These are phyloP conservation scores for Apiospora rasikravindrae DNA, from an alignment of 2,329 filamentous ascomycete species.

Conservation along the genomic window DNA sequence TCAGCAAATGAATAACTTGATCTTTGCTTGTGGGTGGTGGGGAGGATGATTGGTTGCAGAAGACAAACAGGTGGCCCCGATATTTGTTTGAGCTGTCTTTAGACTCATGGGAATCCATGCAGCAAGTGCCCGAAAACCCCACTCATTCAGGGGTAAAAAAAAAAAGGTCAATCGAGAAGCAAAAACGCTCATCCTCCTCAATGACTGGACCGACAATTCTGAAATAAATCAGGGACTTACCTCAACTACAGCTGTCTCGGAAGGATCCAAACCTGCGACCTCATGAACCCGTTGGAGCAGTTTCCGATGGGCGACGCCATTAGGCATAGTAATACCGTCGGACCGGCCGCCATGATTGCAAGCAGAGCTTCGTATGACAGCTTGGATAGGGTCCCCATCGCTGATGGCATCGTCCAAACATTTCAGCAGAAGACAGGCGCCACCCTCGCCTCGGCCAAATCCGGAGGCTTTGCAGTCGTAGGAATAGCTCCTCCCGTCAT, in stretches of 20 bases:
- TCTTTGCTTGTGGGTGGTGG: background rate
- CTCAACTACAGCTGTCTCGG: background rate
- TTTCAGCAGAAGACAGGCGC: conserved; percentile 22
- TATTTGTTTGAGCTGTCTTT: background rate
- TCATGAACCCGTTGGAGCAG: background rate
- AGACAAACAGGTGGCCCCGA: background rate
- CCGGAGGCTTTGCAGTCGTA: conserved; percentile 23
- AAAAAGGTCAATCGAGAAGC: background rate
- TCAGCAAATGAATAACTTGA: background rate
- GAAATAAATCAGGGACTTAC: background rate
- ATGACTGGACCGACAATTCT: background rate
- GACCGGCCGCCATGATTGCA: conserved; percentile 14
- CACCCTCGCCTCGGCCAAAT: conserved; percentile 24
- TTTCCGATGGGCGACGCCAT: background rate
- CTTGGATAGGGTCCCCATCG: conserved; percentile 25
- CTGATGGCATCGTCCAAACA: conserved; percentile 21
- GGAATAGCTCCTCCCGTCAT: conserved; percentile 22
- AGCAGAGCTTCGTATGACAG: conserved; percentile 16
- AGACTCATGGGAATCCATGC: background rate
- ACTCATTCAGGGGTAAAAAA: background rate
- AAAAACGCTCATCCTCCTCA: background rate
- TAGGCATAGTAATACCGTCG: conserved; percentile 17
- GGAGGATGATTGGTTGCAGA: background rate
- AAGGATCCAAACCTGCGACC: background rate
- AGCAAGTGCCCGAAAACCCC: background rate